Base-by-base conservation (phyloP, 2,329 filamentous ascomycete species). In the Verticillium dahliae region DNA sequence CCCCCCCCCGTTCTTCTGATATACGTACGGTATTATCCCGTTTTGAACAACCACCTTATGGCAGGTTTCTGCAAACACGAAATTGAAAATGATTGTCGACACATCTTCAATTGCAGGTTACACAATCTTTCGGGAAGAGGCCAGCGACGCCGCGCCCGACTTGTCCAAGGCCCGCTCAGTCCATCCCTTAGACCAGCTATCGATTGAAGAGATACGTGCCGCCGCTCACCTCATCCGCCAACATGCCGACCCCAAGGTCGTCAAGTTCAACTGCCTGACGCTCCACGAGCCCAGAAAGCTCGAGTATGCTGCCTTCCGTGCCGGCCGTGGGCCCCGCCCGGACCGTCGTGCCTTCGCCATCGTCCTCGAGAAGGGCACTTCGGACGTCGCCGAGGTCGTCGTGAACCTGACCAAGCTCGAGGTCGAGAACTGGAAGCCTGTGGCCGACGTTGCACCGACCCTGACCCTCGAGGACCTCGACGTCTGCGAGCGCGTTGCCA, bases 271-370 rank as follows among this genome's bases (percentile, higher is more conserved):
- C 62, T 71, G 71, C 14, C 68, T 71, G 61, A 50, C 69, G 0
- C 60, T 71, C 10, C n/a, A 62, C 1, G 60, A 71, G 1, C 58
- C 63, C 0, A 57, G 66, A 3, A 39, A 66, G 4, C 4, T 68
- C 4, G 15, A 66, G 34, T 69, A 71, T 3, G 65, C 70, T 2
- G 66, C 70, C 37, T 64, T 63, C 2, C 71, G 69, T 33, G 56
- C 70, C 10, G 69, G 68, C 9, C 60, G 50, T 5, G 69, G 69
- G 18, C 62, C 62, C 1, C 80, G 81, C 3, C 74, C 73, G 3
- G 78, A 78, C 59, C 85, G 84, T 18, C 75, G 77, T 13, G 80
- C 77, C 13, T 81, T 82, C 45, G 76, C 78, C 64, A 81, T 83
- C 59, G 72, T 82, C 60, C 72, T 83, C 27, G 75, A 80, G 63